Evolutionary conservation across 352 stramenopile genomes (phyloP).

Genomic region (Globisporangium nodosum): DNA sequence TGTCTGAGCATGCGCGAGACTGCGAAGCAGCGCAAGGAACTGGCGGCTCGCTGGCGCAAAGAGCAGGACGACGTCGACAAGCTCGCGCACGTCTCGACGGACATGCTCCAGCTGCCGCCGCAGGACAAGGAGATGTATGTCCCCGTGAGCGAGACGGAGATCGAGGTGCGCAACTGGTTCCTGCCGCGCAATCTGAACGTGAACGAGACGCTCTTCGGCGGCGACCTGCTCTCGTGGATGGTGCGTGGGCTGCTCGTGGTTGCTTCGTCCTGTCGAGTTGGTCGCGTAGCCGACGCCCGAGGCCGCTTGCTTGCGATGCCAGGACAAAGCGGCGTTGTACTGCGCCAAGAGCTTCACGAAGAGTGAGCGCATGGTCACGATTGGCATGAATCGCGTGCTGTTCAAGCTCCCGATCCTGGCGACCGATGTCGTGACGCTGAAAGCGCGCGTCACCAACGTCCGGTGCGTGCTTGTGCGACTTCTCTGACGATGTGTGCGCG

Average conservation of each 20-base stretch:
- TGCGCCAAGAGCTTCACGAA: slow-evolving; percentile 60
- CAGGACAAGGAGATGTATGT: slow-evolving; percentile 38
- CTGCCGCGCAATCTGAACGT: slow-evolving; percentile 65
- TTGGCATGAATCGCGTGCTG: slow-evolving; percentile 57
- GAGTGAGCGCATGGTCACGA: slow-evolving; percentile 56
- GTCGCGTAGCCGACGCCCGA: too few relatives aligned
- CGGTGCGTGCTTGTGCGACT: slow-evolving; percentile 20
- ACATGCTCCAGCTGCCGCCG: slow-evolving; percentile 21
- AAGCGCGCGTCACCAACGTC: slow-evolving; percentile 42
- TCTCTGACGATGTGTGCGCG: not conserved
- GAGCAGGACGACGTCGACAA: slow-evolving; percentile 42
- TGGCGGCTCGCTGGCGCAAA: slow-evolving; percentile 32
- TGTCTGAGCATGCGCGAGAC: slow-evolving; percentile 39
- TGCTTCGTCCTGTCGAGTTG: not conserved
- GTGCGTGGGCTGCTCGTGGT: not conserved
- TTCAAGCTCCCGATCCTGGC: slow-evolving; percentile 66
- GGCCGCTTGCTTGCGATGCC: not conserved
- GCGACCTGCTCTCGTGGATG: slow-evolving; percentile 50
- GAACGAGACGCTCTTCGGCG: slow-evolving; percentile 66
- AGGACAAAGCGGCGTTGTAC: slow-evolving; percentile 54
- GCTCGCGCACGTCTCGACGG: slow-evolving; percentile 27
- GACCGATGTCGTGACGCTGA: slow-evolving; percentile 56
- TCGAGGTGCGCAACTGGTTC: slow-evolving; percentile 72
- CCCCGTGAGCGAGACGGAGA: slow-evolving; percentile 44
- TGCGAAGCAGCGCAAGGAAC: slow-evolving; percentile 28